These are phyloP conservation scores for Raphanus hybrid DNA, from an alignment of 441 rosid genomes.

Conservation along the genomic window DNA sequence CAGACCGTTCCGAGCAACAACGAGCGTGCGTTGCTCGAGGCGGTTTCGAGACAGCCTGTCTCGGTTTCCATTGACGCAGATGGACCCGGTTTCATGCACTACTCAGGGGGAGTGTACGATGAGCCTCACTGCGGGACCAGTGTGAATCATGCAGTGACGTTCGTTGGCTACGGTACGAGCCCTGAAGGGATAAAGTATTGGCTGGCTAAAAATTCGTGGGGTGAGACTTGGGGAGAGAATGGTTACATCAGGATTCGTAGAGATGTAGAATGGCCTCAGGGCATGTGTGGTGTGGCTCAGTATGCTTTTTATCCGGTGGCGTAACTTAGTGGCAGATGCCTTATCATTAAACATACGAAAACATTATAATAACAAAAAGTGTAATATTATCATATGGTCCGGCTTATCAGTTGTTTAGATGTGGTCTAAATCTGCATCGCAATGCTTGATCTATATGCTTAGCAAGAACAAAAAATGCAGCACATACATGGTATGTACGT, in stretches of 20 bases:
- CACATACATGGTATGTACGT: neutral
- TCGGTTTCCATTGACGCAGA: slow-evolving; percentile 31
- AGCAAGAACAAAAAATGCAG: neutral
- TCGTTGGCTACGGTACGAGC: slow-evolving; percentile 36
- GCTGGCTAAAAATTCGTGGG: slow-evolving; percentile 50
- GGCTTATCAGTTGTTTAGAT: slow-evolving; percentile 19
- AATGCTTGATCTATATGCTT: slow-evolving; percentile 23
- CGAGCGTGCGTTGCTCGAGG: slow-evolving; percentile 47
- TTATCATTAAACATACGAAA: neutral
- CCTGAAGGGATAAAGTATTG: slow-evolving; percentile 45
- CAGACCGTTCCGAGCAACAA: slow-evolving; percentile 35
- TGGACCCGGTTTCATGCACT: slow-evolving; percentile 40
- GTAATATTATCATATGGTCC: slow-evolving; percentile 9
- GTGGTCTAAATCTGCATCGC: slow-evolving; percentile 25
- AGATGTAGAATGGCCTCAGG: slow-evolving; percentile 41
- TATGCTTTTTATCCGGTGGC: slow-evolving; percentile 49
- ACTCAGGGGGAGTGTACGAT: slow-evolving; percentile 42
- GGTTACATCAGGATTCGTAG: slow-evolving; percentile 46
- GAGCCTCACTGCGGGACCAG: slow-evolving; percentile 42
- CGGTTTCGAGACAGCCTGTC: slow-evolving; percentile 51
- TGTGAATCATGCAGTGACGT: slow-evolving; percentile 43
- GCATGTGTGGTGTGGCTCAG: slow-evolving; percentile 53
- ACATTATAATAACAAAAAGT: neutral
- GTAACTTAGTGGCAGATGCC: slow-evolving; percentile 13
- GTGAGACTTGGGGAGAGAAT: slow-evolving; percentile 42